Base-by-base conservation (phyloP, 2,329 filamentous ascomycete species). In the Monilinia laxa region DNA sequence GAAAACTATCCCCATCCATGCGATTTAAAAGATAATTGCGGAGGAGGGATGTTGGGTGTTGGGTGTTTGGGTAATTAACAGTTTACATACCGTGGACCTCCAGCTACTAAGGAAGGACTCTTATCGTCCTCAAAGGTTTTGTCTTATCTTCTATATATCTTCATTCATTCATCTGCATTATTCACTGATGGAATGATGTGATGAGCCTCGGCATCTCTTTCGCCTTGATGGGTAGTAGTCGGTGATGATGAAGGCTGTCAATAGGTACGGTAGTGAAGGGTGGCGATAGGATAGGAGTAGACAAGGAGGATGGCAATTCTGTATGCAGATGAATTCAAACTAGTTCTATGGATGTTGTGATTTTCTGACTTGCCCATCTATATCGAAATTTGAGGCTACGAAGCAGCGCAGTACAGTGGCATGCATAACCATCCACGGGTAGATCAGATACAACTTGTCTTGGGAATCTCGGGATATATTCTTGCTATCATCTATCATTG, bases 161-260 rank as follows among this genome's bases (percentile, higher is more conserved):
- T 28, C 28, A 28, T 28, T 28, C 28, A 28, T 28, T 28, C 28
- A 28, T 28, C 28, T 28, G 3, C 28, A 4, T 40, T 40, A 49
- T 38, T 51, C 28, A 60, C 42, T 25, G 47, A 12, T 42, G 14
- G 45, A 28, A 51, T 9, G 9, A 23, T 16, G 35, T 60, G 28
- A 60, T 23, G 45, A 38, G 20, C 47, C 28, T 60, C 45, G 58
- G 45, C 9, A 40, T 62, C 20, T 62, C 40, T 25, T 28, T 31
- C 18, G 38, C 28, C 45, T 38, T 60, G 31, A 38, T 25, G 28
- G 14, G 16, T 51, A 16, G 20, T 47, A 51, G n/a, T 25, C 10
- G 14, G 1, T 23, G 45, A 11, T 38, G 14, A 16, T 38, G 45
- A 51, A 56, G 2, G 5, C 20, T 51, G 10, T 11, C 18, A n/a